A percentile compares a stretch with the other conserved stretches of the same genome.
These are phyloP conservation scores for Salix koriyanagi DNA, from an alignment of 345 rosid genomes.

Conservation along the genomic window DNA sequence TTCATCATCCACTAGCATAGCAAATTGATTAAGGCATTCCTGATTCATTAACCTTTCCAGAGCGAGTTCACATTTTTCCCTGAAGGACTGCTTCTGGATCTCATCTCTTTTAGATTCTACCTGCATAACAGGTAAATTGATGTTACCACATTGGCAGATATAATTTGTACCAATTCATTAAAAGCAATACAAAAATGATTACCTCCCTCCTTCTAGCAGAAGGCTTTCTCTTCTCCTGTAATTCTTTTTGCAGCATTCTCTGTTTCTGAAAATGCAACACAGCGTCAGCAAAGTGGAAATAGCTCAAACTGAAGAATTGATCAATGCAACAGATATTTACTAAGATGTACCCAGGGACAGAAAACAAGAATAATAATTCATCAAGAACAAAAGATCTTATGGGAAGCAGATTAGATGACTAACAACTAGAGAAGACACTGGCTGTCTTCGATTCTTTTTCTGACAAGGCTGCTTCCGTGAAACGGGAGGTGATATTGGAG, in stretches of 20 bases:
- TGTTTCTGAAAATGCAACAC: constrained; percentile 42
- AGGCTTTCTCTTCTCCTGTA: constrained; percentile 48
- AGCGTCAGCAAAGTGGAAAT: constrained; percentile 16
- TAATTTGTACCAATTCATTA: constrained; percentile 12
- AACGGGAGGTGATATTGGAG: constrained; percentile 18
- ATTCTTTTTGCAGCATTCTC: constrained; percentile 49
- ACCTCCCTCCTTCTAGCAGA: constrained; percentile 55
- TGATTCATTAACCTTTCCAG: constrained; percentile 36
- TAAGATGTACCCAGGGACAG: not conserved
- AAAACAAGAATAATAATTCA: not conserved
- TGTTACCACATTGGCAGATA: constrained; percentile 6
- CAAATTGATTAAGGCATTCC: constrained; percentile 38
- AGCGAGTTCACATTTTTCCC: constrained; percentile 70
- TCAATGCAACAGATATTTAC: not conserved
- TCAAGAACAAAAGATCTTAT: constrained; percentile 4
- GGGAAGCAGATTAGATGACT: constrained; percentile 22
- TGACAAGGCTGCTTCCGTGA: constrained; percentile 32
- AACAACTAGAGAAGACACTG: constrained; percentile 49
- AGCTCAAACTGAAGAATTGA: constrained; percentile 5
- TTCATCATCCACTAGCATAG: constrained; percentile 77
- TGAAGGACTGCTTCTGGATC: constrained; percentile 28
- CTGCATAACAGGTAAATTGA: constrained; percentile 40
- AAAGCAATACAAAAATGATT: constrained; percentile 3
- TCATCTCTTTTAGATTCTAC: constrained; percentile 34
- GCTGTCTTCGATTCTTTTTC: constrained; percentile 40